phyloP scores from a whole-genome alignment of 2,329 filamentous ascomycete species.

The Venturia oleaginea region DNA sequence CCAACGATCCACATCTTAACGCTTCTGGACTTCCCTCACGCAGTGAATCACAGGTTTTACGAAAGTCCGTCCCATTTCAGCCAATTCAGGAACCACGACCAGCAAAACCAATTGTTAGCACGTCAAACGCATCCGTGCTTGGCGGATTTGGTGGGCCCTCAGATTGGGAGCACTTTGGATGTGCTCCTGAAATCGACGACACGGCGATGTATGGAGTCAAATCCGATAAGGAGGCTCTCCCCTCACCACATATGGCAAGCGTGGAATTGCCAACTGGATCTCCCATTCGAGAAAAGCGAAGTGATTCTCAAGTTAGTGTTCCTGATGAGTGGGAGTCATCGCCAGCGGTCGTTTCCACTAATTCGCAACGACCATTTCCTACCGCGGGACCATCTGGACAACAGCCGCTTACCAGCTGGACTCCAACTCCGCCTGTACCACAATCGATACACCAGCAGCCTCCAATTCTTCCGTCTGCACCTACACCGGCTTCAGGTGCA shows the following conservation, averaged over 20 bases:
- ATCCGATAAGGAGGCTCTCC: not conserved
- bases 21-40: not conserved
- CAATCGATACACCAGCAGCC: slow-evolving; percentile 1
- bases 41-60: not conserved
- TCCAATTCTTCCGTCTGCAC: not conserved
- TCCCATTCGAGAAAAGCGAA: slow-evolving; percentile 2
- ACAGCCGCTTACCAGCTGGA: not conserved
- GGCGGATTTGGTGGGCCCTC: slow-evolving; percentile 14
- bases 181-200: slow-evolving; percentile 27
- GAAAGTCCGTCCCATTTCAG: not conserved
- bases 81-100: not conserved
- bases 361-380: not conserved
- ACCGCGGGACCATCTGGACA: not conserved
- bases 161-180: slow-evolving; percentile 16
- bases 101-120: not conserved
- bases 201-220: slow-evolving; percentile 22
- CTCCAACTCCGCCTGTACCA: slow-evolving; percentile 2
- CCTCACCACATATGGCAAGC: not conserved
- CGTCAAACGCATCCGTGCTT: slow-evolving; percentile 7
- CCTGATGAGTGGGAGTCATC: not conserved
- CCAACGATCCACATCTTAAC: not conserved
- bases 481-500: not conserved
- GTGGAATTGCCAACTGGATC: slow-evolving; percentile 7
- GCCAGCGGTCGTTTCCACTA: not conserved
- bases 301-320: slow-evolving; percentile 2